Evolutionary conservation across 1,284 basidiomycete genomes (phyloP), one percentile per base, ranked within the genome.

Genomic region (Cystobasidium sp.): DNA sequence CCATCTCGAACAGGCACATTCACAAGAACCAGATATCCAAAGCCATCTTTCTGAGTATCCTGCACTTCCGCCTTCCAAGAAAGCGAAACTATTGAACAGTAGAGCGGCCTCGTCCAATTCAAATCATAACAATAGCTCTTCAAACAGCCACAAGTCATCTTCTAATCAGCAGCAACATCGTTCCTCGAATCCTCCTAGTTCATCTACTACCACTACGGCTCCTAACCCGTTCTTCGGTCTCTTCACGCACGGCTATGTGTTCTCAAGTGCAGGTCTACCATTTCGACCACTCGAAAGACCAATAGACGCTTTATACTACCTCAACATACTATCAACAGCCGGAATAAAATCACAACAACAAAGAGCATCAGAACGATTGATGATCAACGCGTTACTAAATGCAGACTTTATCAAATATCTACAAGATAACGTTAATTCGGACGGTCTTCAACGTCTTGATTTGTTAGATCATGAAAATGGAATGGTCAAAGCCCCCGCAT

Each of bases 221-320:
- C 61, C 69, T 3, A 59, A 61, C n/a, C 69, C 70, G 16, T 56
- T 59, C 63, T 55, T 73, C 31, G 70, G 70, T 24, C 62, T 73
- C 46, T 73, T 65, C 44, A 65, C 70, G 16, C 70, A 73, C 46
- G 70, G 70, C 22, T 73, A 73, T 18, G 58, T 73, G 5, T 73
- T 66, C 20, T 66, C 70, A 24, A 52, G 58, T 51, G 52, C 62
- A 18, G 62, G 58, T 10, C 20, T 62, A 61, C 70, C 70, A 39
- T 73, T 62, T 43, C 49, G 70, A 43, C 70, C 70, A 6, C 62
- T 14, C 22, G 43, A 73, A 37, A 51, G 70, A 44, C 70, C 70
- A 46, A 66, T 73, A 24, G 70, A 73, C 31, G 70, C 70, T 20
- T 52, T 73, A 20, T 73, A 73, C 52, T 73, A 73, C 63, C 55